A percentile compares a stretch with the other conserved stretches of the same genome.
These are phyloP conservation scores for Solanum rostratum DNA, from an alignment of 257 asterid species.

Conservation along the genomic window DNA sequence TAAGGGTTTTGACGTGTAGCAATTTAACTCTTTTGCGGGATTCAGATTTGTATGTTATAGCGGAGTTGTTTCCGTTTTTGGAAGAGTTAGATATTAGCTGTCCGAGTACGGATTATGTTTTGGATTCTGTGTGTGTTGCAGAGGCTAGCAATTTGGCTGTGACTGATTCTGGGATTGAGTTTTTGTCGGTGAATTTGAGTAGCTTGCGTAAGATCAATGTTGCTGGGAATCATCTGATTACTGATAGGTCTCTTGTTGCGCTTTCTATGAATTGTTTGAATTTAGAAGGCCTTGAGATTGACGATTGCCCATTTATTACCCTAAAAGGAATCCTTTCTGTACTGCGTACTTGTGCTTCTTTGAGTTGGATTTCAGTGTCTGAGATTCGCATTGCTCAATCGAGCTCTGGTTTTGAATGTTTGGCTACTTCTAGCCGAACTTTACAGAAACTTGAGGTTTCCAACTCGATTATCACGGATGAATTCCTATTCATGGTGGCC, in stretches of 20 bases:
- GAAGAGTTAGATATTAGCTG: constrained; percentile 9
- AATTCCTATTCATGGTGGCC: neutral
- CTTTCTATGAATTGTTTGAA: neutral
- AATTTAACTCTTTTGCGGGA: neutral
- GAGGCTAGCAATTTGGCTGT: neutral
- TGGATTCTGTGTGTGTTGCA: neutral
- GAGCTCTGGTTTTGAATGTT: neutral
- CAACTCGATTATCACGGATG: neutral
- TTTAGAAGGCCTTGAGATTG: neutral
- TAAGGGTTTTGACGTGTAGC: constrained; percentile 9
- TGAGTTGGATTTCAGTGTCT: constrained; percentile 1
- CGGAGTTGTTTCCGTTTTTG: neutral
- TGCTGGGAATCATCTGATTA: constrained; percentile 13
- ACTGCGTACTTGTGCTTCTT: neutral
- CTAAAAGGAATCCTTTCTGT: neutral
- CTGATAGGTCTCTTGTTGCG: constrained; percentile 3
- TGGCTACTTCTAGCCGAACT: neutral
- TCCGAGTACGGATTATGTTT: neutral
- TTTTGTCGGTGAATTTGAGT: neutral
- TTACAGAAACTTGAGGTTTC: neutral
- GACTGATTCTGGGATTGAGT: constrained; percentile 9
- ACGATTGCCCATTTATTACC: constrained; percentile 5
- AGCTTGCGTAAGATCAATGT: constrained; percentile 4
- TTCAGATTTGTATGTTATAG: constrained; percentile 1
- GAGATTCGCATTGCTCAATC: neutral